Base-by-base conservation (phyloP, 73 alveolate species). In the Paraurostyla sp. region DNA sequence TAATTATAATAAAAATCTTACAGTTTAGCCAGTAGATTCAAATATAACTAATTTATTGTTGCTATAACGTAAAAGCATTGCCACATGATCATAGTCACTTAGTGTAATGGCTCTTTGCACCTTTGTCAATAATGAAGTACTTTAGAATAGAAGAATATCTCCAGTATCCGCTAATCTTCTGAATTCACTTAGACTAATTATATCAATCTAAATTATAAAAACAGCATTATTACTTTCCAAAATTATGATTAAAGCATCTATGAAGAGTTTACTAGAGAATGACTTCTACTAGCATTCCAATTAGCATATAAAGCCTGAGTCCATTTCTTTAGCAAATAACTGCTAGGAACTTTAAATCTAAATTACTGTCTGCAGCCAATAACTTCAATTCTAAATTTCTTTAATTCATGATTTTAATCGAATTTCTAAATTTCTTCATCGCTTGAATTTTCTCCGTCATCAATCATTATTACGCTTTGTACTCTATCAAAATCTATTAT, bases 81-180 rank as follows among this genome's bases (percentile, higher is more conserved):
- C 98, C 11, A 94, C 95, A 82, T 97, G 99, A 80, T 97, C 99
- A 87, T 94, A 97, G 87, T 95, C 88, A 58, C 97, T 96, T 49
- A 97, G 73, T 1, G 99, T 97, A 33, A 94, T 54, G 20, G 92
- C 91, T 80, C 99, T 95, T 73, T 95, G 95, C 7, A 96, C 76
- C 78, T 92, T 91, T 0, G 98, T 85, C 22, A 81, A 89, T 81
- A 94, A 60, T 23, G 93, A 82, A 0, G 88, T 59, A 71, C 98
- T 94, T 54, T 94, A 76, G 82, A 97, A 97, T 22, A 97, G 93
- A 51, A 97, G 85, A 45, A 97, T 88, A 87, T 97, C 99, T 4
- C 99, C 99, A n/a, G 99, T 97, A 56, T 96, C 93, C n/a, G 97
- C 99, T 35, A 68, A 75, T 48, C 69, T 46, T 75, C 51, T 32